Evolutionary conservation across 768 basidiomycete genomes (phyloP), one percentile per base, ranked within the genome.

Genomic region (Mrakia blollopis): DNA sequence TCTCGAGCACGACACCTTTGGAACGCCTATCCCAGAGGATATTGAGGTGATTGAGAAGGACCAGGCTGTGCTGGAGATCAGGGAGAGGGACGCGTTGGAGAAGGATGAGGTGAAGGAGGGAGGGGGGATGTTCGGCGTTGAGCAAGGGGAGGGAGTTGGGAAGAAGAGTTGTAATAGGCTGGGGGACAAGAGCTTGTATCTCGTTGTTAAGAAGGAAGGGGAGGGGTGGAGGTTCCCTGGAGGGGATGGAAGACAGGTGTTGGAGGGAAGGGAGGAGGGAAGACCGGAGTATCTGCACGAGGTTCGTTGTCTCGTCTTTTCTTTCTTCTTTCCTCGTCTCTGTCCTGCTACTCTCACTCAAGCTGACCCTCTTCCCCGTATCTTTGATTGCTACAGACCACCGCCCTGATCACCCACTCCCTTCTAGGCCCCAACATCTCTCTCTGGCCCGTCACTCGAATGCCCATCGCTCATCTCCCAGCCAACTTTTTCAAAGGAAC

Each of bases 121-220:
- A 13, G 35, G 35, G 1, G 39, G 4, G 23, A 10, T 39, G 91
- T n/a, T n/a, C n/a, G n/a, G n/a, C n/a, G n/a, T n/a, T n/a, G 81
- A 86, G 87, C 28, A 79, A 57, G 35, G 67, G 57, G 62, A 32
- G 73, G 67, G 35, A 72, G 62, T n/a, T n/a, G 67, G 25, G 57
- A 32, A 71, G 74, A 71, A 72, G 54, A 91, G 91, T 81, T 84
- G 98, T 80, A 92, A 98, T 84, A 86, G 96, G 79, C 87, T 86
- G 78, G 91, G 91, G 25, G 90, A 91, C 78, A 88, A 94, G 65
- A 97, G 96, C 82, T 83, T 99, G 21, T 98, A 94, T 83, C 87
- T 96, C n/a, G 80, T 98, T 73, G 85, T 97, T 28, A 87, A 89
- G 13, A 88, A 84, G 35, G 86, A 87, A 28, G 16, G 23, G 72